Evolutionary conservation across 805 yeast species (phyloP), one percentile per base, ranked within the genome.

Genomic region (Saturnispora zaruensis): DNA sequence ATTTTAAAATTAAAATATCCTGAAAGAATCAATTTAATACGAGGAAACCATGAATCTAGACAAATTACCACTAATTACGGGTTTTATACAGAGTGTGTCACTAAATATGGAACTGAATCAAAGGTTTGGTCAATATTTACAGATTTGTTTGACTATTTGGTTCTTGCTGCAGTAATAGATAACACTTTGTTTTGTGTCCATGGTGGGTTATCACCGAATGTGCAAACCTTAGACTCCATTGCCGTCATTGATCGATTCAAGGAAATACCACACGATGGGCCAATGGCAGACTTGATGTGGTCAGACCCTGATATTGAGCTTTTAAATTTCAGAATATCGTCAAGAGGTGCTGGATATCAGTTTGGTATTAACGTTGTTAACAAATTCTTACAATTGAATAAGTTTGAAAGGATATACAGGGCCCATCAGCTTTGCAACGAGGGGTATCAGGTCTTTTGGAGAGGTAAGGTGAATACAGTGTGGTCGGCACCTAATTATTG

Each of bases 401-500:
- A 77, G 33, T 81, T 89, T 75, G 81, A 78, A 28, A 91, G 87
- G 63, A 82, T 93, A 48, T 76, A 89, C 42, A 71, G 99, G 41
- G 99, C 99, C 0, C 99, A 93, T 64, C 99, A 93, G 65, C 72
- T 93, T 37, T 95, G 99, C 64, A 93, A 93, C 61, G 96, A 91
- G 61, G 99, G 99, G 1, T 93, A 81, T 62, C 96, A 91, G 56
- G 82, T 87, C 48, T 82, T 90, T 61, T 93, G 96, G 78, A 80
- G 81, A 50, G 97, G 96, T 3, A 76, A 85, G 54, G 87, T 95
- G 43, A 82, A 95, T 34, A 93, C 99, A 0, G 98, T 93, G 6
- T 93, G 99, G 99, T 83, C 93, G 0, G 99, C 99, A 0, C 99
- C 99, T 0, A 93, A 93, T 63, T 93, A 93, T 63, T 93, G 99